Evolutionary conservation across 1,139 yeast species (phyloP).

Genomic region (Pichia norvegensis): DNA sequence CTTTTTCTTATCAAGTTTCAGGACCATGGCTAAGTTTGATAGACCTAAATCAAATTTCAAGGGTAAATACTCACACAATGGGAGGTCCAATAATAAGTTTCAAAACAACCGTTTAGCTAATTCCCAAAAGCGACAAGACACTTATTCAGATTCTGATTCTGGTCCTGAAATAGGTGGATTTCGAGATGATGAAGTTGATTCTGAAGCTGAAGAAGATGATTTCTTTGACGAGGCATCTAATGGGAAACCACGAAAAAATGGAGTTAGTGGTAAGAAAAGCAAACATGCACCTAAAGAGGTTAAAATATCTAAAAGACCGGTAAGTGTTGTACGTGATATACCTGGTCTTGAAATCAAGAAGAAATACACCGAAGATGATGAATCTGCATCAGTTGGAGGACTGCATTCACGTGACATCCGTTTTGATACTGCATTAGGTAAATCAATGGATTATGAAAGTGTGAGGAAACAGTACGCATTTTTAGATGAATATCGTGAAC

Average conservation of each 20-base stretch:
- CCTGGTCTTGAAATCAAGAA: slow-evolving; percentile 47
- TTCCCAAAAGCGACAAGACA: no score
- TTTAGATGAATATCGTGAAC: slow-evolving; percentile 73
- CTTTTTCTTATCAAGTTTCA: neutral
- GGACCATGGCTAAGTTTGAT: neutral
- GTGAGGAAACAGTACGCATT: slow-evolving; percentile 75
- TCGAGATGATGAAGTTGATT: neutral
- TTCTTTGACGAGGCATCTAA: slow-evolving; percentile 6
- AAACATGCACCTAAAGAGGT: slow-evolving; percentile 80
- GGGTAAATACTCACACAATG: neutral
- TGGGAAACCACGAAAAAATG: slow-evolving; percentile 12
- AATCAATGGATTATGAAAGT: slow-evolving; percentile 52
- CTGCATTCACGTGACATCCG: slow-evolving; percentile 63
- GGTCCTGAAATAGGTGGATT: neutral
- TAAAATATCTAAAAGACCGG: slow-evolving; percentile 58
- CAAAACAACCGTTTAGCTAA: neutral
- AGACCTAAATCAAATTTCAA: neutral
- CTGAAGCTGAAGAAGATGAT: slow-evolving; percentile 17
- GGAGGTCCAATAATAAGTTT: neutral
- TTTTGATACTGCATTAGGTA: slow-evolving; percentile 85
- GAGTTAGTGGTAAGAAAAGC: slow-evolving; percentile 23
- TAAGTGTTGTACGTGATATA: slow-evolving; percentile 59
- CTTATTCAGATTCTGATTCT: neutral
- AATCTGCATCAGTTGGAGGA: slow-evolving; percentile 10
- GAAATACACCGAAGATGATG: slow-evolving; percentile 30